Evolutionary conservation across 2,329 filamentous ascomycete genomes (phyloP), one percentile per base, ranked within the genome.

Genomic region (Fusarium citri): DNA sequence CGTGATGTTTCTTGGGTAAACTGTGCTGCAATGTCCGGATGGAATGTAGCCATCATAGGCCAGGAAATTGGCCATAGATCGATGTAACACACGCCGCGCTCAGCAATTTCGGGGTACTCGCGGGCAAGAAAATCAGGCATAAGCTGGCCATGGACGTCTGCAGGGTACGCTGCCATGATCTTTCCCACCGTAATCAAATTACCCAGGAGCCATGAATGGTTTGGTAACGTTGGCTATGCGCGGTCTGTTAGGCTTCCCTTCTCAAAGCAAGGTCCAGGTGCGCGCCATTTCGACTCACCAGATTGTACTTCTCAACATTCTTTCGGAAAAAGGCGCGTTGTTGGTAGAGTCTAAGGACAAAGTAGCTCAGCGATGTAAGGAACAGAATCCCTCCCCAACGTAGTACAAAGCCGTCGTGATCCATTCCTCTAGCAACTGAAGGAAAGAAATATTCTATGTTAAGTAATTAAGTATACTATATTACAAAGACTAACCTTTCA

Each of bases 41-140:
- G 47, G 30, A 58, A 58, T 2, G 34, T 34, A 4, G 47, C 47
- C 18, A 58, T 8, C 34, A 58, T 55, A 0, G 55, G 55, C 47
- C 55, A 58, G 0, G 55, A 58, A 16, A 58, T 55, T 8, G 48
- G 55, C 55, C 48, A 58, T 5, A 55, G 26, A 42, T 58, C 55
- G 10, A 58, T 58, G 10, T 55, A 58, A 4, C 34, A 58, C 2
- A 51, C 5, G 1, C 55, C 48, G 3, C 28, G 16, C 9, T 55
- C 22, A 6, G 48, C 48, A 1, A 55, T 22, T 9, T n/a, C 34
- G n/a, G 48, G 55, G 18, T 55, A 55, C 14, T 42, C 26, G 18
- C 48, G 55, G 1, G 55, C 48, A 6, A 58, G 48, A 18, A 42
- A 31, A 7, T 58, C 55, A 3, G 55, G 47, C 55, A 58, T 58